phyloP scores from a whole-genome alignment of 2,329 filamentous ascomycete species.

The Alternaria metachromatica region DNA sequence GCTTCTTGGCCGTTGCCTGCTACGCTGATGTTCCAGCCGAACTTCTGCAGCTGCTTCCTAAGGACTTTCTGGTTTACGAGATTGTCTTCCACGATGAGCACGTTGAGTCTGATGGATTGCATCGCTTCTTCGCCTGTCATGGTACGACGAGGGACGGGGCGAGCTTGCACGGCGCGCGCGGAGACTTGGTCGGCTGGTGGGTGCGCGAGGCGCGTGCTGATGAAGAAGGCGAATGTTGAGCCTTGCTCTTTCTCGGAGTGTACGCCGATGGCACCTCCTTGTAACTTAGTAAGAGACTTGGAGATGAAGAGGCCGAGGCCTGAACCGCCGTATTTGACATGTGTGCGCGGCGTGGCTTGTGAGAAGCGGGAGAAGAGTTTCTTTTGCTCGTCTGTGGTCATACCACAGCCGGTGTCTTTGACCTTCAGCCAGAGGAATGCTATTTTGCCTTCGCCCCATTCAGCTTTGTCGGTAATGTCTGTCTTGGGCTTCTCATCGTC shows the following conservation, averaged over 20 bases:
- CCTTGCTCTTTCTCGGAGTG: slow-evolving; percentile 41
- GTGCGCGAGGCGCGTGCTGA: slow-evolving; percentile 34
- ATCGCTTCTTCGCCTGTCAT: slow-evolving; percentile 30
- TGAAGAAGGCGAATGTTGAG: slow-evolving; percentile 53
- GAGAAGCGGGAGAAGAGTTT: slow-evolving; percentile 41
- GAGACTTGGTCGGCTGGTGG: slow-evolving; percentile 11
- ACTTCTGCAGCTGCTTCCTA: slow-evolving; percentile 46
- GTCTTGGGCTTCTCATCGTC: slow-evolving; percentile 2
- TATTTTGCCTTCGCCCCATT: slow-evolving; percentile 44
- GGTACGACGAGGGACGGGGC: slow-evolving; percentile 11
- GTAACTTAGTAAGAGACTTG: slow-evolving; percentile 36
- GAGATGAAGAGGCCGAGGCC: slow-evolving; percentile 55
- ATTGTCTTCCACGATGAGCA: slow-evolving; percentile 50
- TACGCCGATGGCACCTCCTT: slow-evolving; percentile 54
- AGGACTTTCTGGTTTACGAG: slow-evolving; percentile 52
- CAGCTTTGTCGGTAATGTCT: slow-evolving; percentile 17
- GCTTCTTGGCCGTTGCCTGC: slow-evolving; percentile 51
- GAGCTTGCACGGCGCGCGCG: slow-evolving; percentile 1
- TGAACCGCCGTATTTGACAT: slow-evolving; percentile 51
- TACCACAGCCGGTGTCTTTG: slow-evolving; percentile 49
- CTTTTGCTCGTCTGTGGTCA: slow-evolving; percentile 46
- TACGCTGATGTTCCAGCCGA: slow-evolving; percentile 46
- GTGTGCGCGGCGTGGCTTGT: slow-evolving; percentile 40
- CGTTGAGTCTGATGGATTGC: slow-evolving; percentile 25
- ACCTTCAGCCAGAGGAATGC: slow-evolving; percentile 47